These are phyloP conservation scores for Hansenula sp. DNA, from an alignment of 1,139 yeast genomes.

Conservation along the genomic window DNA sequence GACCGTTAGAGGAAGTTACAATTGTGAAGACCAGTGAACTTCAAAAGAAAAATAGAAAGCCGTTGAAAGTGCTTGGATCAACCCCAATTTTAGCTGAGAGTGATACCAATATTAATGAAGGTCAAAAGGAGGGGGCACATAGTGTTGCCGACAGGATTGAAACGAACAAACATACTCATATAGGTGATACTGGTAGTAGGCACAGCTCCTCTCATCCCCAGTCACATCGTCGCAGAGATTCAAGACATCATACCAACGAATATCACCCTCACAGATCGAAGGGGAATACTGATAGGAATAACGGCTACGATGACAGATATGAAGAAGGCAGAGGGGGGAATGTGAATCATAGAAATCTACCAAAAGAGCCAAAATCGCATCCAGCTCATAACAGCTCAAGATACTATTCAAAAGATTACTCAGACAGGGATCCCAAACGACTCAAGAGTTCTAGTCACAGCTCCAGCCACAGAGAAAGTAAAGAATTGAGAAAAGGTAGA, in stretches of 20 bases:
- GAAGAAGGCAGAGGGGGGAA: no score
- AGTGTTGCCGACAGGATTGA: no score
- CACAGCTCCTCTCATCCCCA: no score
- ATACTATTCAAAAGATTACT: neutral
- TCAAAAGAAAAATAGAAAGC: neutral
- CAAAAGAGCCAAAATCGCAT: no score
- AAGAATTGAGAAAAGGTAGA: constrained; percentile 2
- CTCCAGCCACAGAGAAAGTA: neutral
- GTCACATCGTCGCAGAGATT: neutral
- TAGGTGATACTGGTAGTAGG: no score
- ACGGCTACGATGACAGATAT: neutral
- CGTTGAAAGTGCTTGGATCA: no score
- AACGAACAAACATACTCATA: no score
- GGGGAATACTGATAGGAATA: neutral
- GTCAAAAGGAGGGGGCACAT: no score
- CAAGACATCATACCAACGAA: neutral
- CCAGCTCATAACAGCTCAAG: neutral
- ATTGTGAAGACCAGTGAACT: constrained; percentile 2
- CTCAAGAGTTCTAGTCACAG: neutral
- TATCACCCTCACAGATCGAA: neutral
- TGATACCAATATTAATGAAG: no score
- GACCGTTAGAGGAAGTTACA: neutral
- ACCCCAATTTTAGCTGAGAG: neutral
- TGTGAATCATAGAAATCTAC: no score
- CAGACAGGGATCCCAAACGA: constrained; percentile 1